Evolutionary conservation across 2,329 filamentous ascomycete species (phyloP), one percentile per base, ranked within the genome.

Genomic region (Colletotrichum sp.): DNA sequence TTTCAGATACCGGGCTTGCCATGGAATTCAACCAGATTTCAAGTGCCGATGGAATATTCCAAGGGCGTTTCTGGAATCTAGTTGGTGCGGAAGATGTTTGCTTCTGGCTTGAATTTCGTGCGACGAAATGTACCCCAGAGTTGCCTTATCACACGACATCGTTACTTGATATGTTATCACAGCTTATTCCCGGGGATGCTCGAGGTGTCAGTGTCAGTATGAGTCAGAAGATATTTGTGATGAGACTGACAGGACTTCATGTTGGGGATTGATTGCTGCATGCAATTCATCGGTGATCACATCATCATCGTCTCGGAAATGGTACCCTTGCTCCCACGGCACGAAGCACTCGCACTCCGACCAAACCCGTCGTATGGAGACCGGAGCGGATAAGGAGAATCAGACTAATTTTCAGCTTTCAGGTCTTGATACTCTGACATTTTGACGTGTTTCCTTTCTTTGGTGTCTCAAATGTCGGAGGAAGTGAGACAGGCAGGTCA

Each of bases 241-340:
- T 25, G 27, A 56, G 43, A 56, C 32, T 32, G 34, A 27, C 28
- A 71, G 16, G 6, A 27, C 13, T 32, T 18, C 43, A 4, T 34
- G 71, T 74, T 25, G 22, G 67, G 70, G 67, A 66, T 74, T 71
- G 43, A 74, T 60, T 48, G 28, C 28, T 36, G n/a, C 10, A 43
- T 48, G 9, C 5, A 60, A 15, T 6, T 36, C 48, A 36, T 55
- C 18, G 27, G 27, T 28, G 34, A 64, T 39, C 67, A 32, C 22
- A 12, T 34, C 22, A 15, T 22, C 28, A 36, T 43, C 43, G 43
- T 52, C 10, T 16, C 22, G 13, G 18, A 34, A 52, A 36, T 56
- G 65, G 27, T 3, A 18, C 18, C 30, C 52, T 32, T 30, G 13
- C 64, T 22, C 9, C 30, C 13, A 36, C 15, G 3, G 10, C n/a